A percentile compares a stretch with the other conserved stretches of the same genome.
Evolutionary conservation across 306 rosid species (phyloP).

Genomic region (Prunus salicina): DNA sequence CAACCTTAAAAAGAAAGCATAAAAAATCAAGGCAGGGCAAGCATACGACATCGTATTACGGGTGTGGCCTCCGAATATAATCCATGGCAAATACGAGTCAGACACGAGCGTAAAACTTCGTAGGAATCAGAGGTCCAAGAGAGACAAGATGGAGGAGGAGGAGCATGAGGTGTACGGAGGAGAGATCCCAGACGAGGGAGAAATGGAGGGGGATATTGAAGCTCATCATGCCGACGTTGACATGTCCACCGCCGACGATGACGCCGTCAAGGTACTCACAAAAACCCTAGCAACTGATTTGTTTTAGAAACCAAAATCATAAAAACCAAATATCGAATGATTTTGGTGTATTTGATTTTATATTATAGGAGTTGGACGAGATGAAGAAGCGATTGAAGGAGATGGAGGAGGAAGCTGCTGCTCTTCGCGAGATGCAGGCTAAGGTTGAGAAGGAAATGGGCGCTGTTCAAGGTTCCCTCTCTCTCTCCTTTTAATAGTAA

Average conservation of each 20-base stretch:
- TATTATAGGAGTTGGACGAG: conserved; percentile 73
- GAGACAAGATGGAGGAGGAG: conserved; percentile 69
- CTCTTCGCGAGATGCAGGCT: conserved; percentile 96
- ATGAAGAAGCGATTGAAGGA: conserved; percentile 92
- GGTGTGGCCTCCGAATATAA: neutral
- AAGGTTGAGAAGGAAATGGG: conserved; percentile 98
- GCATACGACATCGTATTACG: neutral
- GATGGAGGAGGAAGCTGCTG: conserved; percentile 97
- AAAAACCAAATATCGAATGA: neutral
- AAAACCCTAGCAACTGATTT: conserved; percentile 2
- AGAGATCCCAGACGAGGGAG: conserved; percentile 84
- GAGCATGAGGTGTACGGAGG: conserved; percentile 98
- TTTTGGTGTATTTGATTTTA: neutral
- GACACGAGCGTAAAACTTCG: neutral
- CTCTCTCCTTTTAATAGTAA: neutral
- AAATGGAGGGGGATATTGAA: conserved; percentile 61
- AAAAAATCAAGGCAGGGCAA: neutral
- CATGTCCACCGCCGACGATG: conserved; percentile 79
- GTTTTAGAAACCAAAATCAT: neutral
- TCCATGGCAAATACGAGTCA: neutral
- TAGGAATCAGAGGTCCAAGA: neutral
- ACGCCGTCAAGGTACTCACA: conserved; percentile 62
- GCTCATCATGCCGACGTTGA: conserved; percentile 52
- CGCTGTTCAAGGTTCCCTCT: conserved; percentile 64
- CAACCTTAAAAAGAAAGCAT: no score